phyloP scores from a whole-genome alignment of 2,329 filamentous ascomycete genomes.

The Trichoderma sp. region DNA sequence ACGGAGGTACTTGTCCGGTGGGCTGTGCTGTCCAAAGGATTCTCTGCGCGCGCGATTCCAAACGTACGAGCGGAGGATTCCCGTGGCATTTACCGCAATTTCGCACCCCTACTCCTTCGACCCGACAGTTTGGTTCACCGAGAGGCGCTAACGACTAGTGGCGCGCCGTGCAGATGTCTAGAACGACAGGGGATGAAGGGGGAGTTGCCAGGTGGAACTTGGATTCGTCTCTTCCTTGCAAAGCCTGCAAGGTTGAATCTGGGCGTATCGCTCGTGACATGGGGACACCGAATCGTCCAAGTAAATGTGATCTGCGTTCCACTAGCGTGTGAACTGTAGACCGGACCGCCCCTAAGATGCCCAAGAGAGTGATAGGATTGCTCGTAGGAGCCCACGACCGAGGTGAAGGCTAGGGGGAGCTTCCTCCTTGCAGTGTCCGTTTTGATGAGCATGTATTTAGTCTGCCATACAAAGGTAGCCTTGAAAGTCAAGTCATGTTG shows the following conservation, averaged over 20 bases:
- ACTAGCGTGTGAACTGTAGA: background rate
- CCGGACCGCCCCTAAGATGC: background rate
- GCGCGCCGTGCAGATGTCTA: constrained; percentile 19
- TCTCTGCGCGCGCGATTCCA: background rate
- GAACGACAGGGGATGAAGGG: constrained; percentile 14
- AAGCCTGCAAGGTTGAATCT: background rate
- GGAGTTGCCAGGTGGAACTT: constrained; percentile 13
- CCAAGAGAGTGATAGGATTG: background rate
- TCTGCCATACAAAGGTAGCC: background rate
- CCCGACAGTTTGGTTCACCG: constrained; percentile 27
- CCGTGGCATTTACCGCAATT: constrained; percentile 14
- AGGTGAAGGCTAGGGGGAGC: background rate
- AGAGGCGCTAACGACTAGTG: constrained; percentile 18
- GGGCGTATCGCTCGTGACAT: background rate
- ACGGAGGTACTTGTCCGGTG: background rate
- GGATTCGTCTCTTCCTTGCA: background rate
- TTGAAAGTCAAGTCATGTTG: background rate
- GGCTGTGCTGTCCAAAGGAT: background rate
- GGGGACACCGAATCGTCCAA: background rate
- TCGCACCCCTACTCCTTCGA: constrained; percentile 22
- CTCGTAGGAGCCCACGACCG: background rate
- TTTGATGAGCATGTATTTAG: background rate
- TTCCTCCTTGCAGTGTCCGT: background rate
- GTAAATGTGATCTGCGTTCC: background rate
- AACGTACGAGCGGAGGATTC: background rate